Evolutionary conservation across 352 stramenopile species (phyloP), one percentile per base, ranked within the genome.

Genomic region (Peronospora destructor): DNA sequence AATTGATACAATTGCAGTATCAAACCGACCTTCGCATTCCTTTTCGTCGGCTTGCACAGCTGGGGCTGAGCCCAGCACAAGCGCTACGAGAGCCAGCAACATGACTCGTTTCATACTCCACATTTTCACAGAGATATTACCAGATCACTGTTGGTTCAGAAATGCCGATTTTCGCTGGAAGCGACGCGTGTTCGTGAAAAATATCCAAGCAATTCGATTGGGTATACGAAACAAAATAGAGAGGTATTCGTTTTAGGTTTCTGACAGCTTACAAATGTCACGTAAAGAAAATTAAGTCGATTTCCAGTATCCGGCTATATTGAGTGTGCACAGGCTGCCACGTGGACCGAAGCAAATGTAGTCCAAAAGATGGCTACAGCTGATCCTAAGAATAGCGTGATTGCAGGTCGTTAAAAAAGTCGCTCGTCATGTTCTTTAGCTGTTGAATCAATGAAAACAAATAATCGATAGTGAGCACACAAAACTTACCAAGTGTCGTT

Each of bases 401-500:
- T 52, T 94, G 84, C 40, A 94, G 46, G 53, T 94, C 81, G 44
- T 56, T 80, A 65, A 94, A 94, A 70, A 94, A 94, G 47, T 73
- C 80, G 59, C 76, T 90, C 43, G 84, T 94, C 82, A 94, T 91
- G 55, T 87, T 81, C 65, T 94, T 94, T 19, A 94, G 78, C 82
- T 91, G 41, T 28, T 29, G 29, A 10, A 41, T n/a, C 4, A 35
- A 49, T 50, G 14, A 36, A 38, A n/a, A 40, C 11, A 25, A 49
- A 19, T 35, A 23, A 19, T 4, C 10, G 2, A 6, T 23, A 17
- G 6, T 42, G 38, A 59, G 17, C 51, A 40, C 0, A 44, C 13
- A 10, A 53, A 16, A 17, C 21, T 28, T 33, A 14, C 3, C 12
- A 28, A 21, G 5, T 16, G 11, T 16, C 9, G 11, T 6, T 23